Percentiles rank a stretch among this genome's conserved stretches.
phyloP scores from a whole-genome alignment of 169 alveolate genomes.

The Babesia sp. region DNA sequence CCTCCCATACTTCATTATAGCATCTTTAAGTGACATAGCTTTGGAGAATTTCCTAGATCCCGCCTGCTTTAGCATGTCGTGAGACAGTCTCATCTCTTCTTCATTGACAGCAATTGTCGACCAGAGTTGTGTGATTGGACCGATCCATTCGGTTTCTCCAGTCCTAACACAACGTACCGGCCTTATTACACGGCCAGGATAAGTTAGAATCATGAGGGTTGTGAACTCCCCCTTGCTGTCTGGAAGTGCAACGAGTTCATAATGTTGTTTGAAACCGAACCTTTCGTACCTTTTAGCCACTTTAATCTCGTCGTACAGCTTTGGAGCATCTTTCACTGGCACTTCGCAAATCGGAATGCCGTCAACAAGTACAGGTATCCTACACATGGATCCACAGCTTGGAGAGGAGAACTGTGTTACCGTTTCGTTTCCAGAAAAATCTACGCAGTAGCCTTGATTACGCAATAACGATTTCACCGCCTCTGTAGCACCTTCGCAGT shows the following conservation, averaged over 20 bases:
- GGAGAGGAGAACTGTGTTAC: neutral
- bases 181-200: conserved; percentile 96
- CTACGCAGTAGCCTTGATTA: conserved; percentile 43
- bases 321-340: conserved; percentile 37
- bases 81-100: conserved; percentile 60
- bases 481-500: conserved; percentile 36
- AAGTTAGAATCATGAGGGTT: conserved; percentile 88
- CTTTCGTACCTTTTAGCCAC: conserved; percentile 43
- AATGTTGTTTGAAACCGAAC: conserved; percentile 55
- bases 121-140: conserved; percentile 95
- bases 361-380: conserved; percentile 61
- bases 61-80: conserved; percentile 15
- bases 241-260: conserved; percentile 48
- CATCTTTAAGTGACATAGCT: conserved; percentile 1
- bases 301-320: conserved; percentile 31
- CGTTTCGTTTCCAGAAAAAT: conserved; percentile 24
- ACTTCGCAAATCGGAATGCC: conserved; percentile 60
- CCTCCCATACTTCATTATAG: neutral
- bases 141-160: conserved; percentile 92
- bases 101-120: conserved; percentile 86
- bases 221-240: conserved; percentile 49
- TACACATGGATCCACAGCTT: neutral
- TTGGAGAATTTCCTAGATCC: neutral
- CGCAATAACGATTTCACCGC: conserved; percentile 44
- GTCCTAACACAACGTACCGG: conserved; percentile 91